Conservation (phyloP, 2,329 filamentous ascomycete species). For the Epichloe amarillans region DNA sequence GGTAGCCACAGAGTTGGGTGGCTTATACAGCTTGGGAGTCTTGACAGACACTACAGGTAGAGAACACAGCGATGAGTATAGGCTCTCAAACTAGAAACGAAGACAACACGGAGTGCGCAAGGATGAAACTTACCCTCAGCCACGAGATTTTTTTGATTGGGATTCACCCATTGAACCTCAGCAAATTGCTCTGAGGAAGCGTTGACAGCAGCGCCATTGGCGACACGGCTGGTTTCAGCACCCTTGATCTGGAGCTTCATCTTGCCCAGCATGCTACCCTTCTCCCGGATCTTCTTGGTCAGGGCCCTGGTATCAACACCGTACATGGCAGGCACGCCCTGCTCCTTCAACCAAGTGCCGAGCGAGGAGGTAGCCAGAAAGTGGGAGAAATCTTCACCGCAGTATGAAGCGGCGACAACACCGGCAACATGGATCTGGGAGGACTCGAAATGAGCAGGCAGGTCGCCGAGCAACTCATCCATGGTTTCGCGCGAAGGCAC, state of each 20-base stretch:
- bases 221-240: constrained; percentile 28
- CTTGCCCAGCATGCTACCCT: constrained; percentile 92
- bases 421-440: constrained; percentile 87
- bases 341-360: constrained; percentile 91
- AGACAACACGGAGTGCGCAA: constrained; percentile 8
- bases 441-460: constrained; percentile 89
- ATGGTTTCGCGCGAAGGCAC: constrained; percentile 76
- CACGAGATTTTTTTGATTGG: constrained; percentile 85
- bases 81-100: constrained; percentile 7
- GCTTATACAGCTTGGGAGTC: constrained; percentile 73
- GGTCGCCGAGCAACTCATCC: constrained; percentile 71
- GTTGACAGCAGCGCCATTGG: constrained; percentile 19
- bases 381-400: constrained; percentile 91
- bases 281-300: constrained; percentile 85
- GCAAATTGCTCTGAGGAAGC: constrained; percentile 47
- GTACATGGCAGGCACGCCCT: constrained; percentile 85
- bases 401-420: constrained; percentile 80
- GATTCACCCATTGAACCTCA: constrained; percentile 75
- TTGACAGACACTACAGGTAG: constrained; percentile 65
- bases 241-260: constrained; percentile 56
- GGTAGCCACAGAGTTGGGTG: constrained; percentile 53
- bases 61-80: constrained; percentile 22
- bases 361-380: constrained; percentile 83
- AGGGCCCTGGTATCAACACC: constrained; percentile 87
- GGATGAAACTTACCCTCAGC: constrained; percentile 63